These are phyloP conservation scores for Tetrahymena borealis DNA, from an alignment of 73 alveolate genomes.

Conservation along the genomic window DNA sequence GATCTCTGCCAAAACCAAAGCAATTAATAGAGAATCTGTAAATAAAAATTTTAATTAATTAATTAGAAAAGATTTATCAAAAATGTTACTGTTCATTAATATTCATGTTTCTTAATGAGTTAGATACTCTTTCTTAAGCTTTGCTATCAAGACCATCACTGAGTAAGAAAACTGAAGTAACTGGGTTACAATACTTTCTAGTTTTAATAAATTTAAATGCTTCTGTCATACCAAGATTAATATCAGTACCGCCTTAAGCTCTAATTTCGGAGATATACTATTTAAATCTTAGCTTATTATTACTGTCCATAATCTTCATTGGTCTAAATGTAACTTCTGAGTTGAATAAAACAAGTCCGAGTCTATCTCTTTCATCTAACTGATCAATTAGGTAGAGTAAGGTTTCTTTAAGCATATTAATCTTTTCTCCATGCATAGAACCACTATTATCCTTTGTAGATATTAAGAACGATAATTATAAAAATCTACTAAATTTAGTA, in stretches of 20 bases:
- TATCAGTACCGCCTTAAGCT: constrained; percentile 17
- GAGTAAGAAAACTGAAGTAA: constrained; percentile 19
- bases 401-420: constrained; percentile 10
- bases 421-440: constrained; percentile 21
- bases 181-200: constrained; percentile 27
- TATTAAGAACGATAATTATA: background rate
- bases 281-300: background rate
- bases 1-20: constrained; percentile 36
- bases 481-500: background rate
- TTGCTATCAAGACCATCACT: constrained; percentile 36
- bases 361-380: constrained; percentile 9
- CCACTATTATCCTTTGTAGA: constrained; percentile 43
- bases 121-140: constrained; percentile 33
- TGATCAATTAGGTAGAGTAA: constrained; percentile 5
- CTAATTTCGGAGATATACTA: background rate
- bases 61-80: background rate
- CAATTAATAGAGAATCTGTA: constrained; percentile 4
- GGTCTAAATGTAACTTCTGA: background rate
- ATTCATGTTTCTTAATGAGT: background rate
- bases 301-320: background rate
- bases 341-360: background rate
- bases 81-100: constrained; percentile 7
- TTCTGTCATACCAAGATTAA: constrained; percentile 11
- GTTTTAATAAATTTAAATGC: constrained; percentile 15
- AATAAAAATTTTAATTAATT: background rate